phyloP scores from a whole-genome alignment of 768 basidiomycete genomes.

The Agaricus subrufescens region DNA sequence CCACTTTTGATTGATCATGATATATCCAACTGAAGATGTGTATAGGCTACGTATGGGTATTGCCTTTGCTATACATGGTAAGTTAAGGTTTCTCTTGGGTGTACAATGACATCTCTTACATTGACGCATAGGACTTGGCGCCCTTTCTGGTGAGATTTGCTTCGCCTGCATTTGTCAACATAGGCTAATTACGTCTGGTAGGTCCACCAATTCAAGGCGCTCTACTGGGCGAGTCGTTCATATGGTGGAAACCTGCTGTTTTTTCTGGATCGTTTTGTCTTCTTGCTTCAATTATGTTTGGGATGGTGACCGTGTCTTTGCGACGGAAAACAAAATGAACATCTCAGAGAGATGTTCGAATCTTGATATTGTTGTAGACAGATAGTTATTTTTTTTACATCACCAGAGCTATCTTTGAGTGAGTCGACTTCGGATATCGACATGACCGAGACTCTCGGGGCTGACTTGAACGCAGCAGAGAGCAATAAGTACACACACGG shows the following conservation, averaged over 20 bases:
- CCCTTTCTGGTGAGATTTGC: slow-evolving; percentile 1
- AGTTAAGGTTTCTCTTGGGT: neutral
- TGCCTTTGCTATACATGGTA: slow-evolving; percentile 14
- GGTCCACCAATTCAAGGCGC: slow-evolving; percentile 15
- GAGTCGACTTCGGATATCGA: too few species aligned
- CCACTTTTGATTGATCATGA: neutral
- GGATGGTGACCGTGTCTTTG: neutral
- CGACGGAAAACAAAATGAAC: neutral
- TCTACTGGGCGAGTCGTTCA: slow-evolving; percentile 7
- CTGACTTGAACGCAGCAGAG: too few species aligned
- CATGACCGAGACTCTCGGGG: too few species aligned
- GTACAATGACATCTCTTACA: neutral
- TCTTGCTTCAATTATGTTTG: neutral
- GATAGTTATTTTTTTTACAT: slow-evolving; percentile 23
- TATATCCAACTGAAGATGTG: neutral
- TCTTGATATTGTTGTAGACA: too few species aligned
- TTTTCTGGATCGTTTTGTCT: slow-evolving; percentile 11
- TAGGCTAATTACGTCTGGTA: slow-evolving; percentile 1
- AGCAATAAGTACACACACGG: too few species aligned
- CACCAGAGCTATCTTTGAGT: too few species aligned
- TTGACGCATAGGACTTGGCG: slow-evolving; percentile 7
- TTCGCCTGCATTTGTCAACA: too few species aligned
- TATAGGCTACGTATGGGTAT: slow-evolving; percentile 14
- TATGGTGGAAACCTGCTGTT: slow-evolving; percentile 15
- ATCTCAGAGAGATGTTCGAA: too few species aligned